Percentiles rank a stretch among this genome's conserved stretches.
These are phyloP conservation scores for Apiotrichum veenhuisii DNA, from an alignment of 1,284 basidiomycete species.

Conservation along the genomic window DNA sequence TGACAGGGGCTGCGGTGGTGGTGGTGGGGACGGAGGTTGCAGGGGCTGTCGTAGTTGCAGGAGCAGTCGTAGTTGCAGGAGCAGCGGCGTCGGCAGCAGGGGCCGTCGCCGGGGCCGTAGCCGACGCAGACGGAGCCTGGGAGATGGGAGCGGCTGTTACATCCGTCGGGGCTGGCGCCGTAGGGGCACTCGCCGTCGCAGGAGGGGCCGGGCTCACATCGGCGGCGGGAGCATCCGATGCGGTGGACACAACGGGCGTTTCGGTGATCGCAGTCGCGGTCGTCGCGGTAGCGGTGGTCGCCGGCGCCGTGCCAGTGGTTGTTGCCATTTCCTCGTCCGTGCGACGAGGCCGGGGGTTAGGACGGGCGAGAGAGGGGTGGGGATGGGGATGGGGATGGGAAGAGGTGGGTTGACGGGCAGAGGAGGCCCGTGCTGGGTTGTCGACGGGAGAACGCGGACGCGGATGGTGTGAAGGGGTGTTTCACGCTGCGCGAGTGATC, in stretches of 20 bases:
- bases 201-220: not conserved
- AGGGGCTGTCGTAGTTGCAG: not conserved
- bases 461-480: not conserved
- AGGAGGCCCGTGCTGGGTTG: not conserved
- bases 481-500: too few species aligned
- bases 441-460: not conserved
- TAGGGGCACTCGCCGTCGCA: not conserved
- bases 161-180: too few species aligned
- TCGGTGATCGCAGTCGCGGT: not conserved
- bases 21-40: not conserved
- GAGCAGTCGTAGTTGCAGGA: not conserved
- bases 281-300: not conserved
- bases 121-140: too few species aligned
- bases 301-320: slow-evolving; percentile 12
- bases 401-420: not conserved
- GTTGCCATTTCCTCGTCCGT: slow-evolving; percentile 20
- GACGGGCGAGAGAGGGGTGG: not conserved
- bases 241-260: not conserved
- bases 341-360: slow-evolving; percentile 5
- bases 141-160: too few species aligned
- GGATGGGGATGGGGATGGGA: not conserved
- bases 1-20: not conserved
- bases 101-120: not conserved
- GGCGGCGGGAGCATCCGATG: not conserved
- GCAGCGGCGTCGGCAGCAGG: not conserved